Conservation (phyloP, 2,329 filamentous ascomycete genomes). For the Penicillium frequentans region DNA sequence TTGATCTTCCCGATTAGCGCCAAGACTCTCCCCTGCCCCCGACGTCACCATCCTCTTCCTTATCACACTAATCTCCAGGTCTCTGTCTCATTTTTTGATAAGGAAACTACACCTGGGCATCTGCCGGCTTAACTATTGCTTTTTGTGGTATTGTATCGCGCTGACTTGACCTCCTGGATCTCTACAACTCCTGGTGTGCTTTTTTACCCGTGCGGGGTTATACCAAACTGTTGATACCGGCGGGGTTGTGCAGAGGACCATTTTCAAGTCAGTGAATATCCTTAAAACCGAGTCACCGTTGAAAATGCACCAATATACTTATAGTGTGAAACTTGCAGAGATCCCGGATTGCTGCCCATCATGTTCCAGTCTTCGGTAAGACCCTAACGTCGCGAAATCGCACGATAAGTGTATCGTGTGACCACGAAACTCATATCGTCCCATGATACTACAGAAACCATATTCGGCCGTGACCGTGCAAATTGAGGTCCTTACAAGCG, state of each 20-base stretch:
- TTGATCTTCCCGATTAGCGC: constrained; percentile 12
- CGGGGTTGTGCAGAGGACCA: not conserved
- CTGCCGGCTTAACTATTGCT: not conserved
- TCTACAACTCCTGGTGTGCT: not conserved
- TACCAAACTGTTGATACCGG: not conserved
- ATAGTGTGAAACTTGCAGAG: not conserved
- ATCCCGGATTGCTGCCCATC: constrained; percentile 1
- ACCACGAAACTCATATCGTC: constrained; percentile 4
- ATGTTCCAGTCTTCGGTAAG: constrained; percentile 41
- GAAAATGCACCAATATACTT: not conserved
- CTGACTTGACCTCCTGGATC: not conserved
- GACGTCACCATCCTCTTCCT: constrained; percentile 18
- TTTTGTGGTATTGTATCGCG: not conserved
- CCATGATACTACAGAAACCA: constrained; percentile 62
- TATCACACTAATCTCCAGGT: constrained; percentile 6
- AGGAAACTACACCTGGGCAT: not conserved
- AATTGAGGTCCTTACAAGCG: constrained; percentile 85
- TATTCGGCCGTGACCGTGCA: constrained; percentile 93
- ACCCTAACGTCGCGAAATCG: not conserved
- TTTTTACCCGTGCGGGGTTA: constrained; percentile 17
- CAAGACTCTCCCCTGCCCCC: constrained; percentile 17
- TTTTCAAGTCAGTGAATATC: not conserved
- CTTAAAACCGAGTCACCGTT: not conserved
- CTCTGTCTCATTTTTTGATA: constrained; percentile 5
- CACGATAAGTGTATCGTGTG: constrained; percentile 8